Percentiles rank a stretch among this genome's conserved stretches.
Evolutionary conservation across 805 yeast species (phyloP).

Genomic region (Wickerhamomyces canadensis): DNA sequence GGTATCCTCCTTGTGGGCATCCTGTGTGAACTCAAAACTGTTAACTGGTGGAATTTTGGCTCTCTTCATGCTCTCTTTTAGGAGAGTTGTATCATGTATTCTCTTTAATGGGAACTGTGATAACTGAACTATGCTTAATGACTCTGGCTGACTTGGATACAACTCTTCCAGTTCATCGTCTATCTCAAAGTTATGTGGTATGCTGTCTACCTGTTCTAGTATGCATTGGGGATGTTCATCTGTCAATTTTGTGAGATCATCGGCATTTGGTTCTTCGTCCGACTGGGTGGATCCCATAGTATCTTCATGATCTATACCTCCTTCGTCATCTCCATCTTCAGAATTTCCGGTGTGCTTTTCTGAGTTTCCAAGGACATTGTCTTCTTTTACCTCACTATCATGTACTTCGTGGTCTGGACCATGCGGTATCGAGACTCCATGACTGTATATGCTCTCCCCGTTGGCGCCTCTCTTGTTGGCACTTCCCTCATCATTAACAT

Average conservation of each 20-base stretch:
- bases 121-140: conserved; percentile 12
- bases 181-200: conserved; percentile 10
- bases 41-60: neutral
- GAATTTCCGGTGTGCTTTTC: too few relatives aligned
- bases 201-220: neutral
- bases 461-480: too few relatives aligned
- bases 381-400: too few relatives aligned
- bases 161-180: conserved; percentile 23
- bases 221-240: too few relatives aligned
- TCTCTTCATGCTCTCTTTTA: neutral
- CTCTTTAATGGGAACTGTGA: conserved; percentile 12
- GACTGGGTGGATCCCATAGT: neutral
- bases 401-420: too few relatives aligned
- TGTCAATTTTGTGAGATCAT: neutral
- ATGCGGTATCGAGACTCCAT: too few relatives aligned
- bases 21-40: neutral
- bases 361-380: too few relatives aligned
- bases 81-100: neutral
- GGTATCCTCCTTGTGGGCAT: neutral
- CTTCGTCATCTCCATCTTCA: conserved; percentile 1
- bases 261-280: neutral
- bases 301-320: neutral
- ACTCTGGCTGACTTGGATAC: conserved; percentile 25
- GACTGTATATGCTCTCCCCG: too few relatives aligned
- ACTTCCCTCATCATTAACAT: too few relatives aligned